phyloP scores from a whole-genome alignment of 116 monocot genomes.

The Phalaenopsis hybrid region DNA sequence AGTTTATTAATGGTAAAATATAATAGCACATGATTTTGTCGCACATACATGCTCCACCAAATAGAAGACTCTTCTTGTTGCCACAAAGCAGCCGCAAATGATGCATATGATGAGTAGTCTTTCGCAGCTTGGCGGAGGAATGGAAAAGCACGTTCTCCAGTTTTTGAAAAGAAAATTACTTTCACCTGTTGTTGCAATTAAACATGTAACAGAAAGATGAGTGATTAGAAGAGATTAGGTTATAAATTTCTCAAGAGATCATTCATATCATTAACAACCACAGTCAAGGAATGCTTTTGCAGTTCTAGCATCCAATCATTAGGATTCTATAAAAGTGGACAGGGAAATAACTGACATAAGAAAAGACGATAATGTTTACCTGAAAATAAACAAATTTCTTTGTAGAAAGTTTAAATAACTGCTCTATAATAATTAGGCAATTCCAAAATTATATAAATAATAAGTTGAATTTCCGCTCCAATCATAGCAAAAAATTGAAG shows the following conservation, averaged over 20 bases:
- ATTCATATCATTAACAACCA: background rate
- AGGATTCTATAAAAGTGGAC: background rate
- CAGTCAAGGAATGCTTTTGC: background rate
- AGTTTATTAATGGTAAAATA: background rate
- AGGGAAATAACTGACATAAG: background rate
- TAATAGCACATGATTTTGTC: constrained; percentile 2
- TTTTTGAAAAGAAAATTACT: constrained; percentile 80
- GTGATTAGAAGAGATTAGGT: background rate
- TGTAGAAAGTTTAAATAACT: background rate
- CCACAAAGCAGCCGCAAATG: constrained; percentile 76
- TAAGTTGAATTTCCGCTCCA: background rate
- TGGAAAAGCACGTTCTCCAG: constrained; percentile 83
- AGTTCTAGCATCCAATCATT: background rate
- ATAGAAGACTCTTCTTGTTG: constrained; percentile 71
- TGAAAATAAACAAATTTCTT: background rate
- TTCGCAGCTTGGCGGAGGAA: constrained; percentile 70
- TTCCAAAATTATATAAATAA: background rate
- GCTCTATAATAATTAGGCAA: background rate
- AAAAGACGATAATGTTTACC: background rate
- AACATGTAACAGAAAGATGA: background rate
- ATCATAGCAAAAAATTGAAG: no score
- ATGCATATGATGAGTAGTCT: constrained; percentile 68
- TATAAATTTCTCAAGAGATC: background rate
- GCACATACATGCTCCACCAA: constrained; percentile 83
- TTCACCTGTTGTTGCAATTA: constrained; percentile 46